phyloP scores from a whole-genome alignment of 441 rosid species.

The Aleurites moluccanus region DNA sequence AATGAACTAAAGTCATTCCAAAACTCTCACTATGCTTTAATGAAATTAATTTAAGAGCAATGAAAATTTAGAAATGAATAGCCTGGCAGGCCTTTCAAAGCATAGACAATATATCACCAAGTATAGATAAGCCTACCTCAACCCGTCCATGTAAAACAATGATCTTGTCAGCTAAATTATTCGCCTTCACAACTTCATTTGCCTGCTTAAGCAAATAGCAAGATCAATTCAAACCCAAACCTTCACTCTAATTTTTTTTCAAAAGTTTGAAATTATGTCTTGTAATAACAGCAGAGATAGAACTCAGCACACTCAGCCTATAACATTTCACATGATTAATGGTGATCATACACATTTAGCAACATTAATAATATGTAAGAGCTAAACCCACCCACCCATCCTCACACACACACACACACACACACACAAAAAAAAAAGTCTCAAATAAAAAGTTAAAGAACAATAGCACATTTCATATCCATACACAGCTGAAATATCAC shows the following conservation, averaged over 20 bases:
- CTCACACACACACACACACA: too few species aligned
- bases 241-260: neutral
- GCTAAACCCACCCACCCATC: neutral
- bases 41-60: constrained; percentile 8
- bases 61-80: constrained; percentile 4
- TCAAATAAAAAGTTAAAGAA: too few species aligned
- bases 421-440: too few species aligned
- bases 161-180: constrained; percentile 73
- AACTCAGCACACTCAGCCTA: neutral
- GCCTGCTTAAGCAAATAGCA: constrained; percentile 56
- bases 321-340: neutral
- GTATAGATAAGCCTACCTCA: constrained; percentile 59
- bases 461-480: too few species aligned
- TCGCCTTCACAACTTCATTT: constrained; percentile 94
- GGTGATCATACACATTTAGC: neutral
- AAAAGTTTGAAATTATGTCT: neutral
- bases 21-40: neutral
- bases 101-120: constrained; percentile 12
- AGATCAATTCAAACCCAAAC: constrained; percentile 14
- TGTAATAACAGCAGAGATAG: neutral
- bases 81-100: constrained; percentile 3
- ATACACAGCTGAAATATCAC: too few species aligned
- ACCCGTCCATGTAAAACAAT: constrained; percentile 92
- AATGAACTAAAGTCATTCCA: neutral
- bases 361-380: neutral